Percentiles rank a stretch among this genome's conserved stretches.
Conservation (phyloP, 129 eudicot species). For the Flaveria trinervia region DNA sequence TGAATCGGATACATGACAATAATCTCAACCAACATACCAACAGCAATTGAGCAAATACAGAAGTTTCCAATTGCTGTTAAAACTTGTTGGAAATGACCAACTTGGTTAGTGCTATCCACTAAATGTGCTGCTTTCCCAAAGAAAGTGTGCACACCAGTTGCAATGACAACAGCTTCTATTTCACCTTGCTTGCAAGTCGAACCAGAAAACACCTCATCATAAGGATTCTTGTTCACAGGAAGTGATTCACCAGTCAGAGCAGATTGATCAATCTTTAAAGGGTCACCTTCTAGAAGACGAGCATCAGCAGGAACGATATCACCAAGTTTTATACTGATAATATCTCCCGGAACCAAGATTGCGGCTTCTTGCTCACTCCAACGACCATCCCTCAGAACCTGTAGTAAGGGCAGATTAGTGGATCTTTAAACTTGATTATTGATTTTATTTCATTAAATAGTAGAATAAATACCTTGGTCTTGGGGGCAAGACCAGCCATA, state of each 20-base stretch:
- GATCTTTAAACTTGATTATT: background rate
- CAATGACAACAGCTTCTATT: conserved; percentile 79
- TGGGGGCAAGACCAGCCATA: conserved; percentile 95
- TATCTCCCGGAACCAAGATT: conserved; percentile 85
- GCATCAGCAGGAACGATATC: conserved; percentile 69
- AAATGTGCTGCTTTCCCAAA: conserved; percentile 93
- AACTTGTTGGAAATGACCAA: conserved; percentile 86
- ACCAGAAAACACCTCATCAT: conserved; percentile 86
- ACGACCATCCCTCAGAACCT: conserved; percentile 41
- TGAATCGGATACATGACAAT: conserved; percentile 90
- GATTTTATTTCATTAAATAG: background rate
- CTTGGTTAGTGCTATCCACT: conserved; percentile 87
- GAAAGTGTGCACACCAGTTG: conserved; percentile 90
- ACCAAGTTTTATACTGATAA: conserved; percentile 83
- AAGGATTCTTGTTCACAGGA: conserved; percentile 74
- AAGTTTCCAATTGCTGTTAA: conserved; percentile 86
- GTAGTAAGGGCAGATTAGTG: background rate
- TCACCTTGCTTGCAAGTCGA: conserved; percentile 95
- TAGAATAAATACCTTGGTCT: conserved; percentile 53
- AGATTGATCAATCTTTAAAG: conserved; percentile 83
- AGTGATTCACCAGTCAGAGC: conserved; percentile 90
- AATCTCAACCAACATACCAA: conserved; percentile 77
- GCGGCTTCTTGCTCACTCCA: conserved; percentile 73
- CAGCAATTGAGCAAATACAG: conserved; percentile 82
- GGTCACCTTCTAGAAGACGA: conserved; percentile 88